Percentiles rank a stretch among this genome's conserved stretches.
Evolutionary conservation across 371 early-diverging fungal species (phyloP).

Genomic region (Mucor circinelloides): DNA sequence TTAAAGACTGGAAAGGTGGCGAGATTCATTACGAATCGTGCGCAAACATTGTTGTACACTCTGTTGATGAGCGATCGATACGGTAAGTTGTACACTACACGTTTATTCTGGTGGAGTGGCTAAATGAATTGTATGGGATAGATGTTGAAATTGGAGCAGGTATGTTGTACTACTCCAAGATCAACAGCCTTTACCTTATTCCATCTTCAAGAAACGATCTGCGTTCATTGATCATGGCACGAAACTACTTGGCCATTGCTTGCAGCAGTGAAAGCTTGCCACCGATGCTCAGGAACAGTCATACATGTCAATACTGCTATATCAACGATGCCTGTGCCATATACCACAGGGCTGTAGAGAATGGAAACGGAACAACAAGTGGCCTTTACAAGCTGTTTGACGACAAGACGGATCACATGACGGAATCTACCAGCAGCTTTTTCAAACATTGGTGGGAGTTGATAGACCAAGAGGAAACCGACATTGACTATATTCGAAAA

Average conservation of each 20-base stretch:
- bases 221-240: slow-evolving; percentile 65
- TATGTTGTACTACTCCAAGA: slow-evolving; percentile 77
- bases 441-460: slow-evolving; percentile 81
- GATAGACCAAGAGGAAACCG: slow-evolving; percentile 80
- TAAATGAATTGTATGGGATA: slow-evolving; percentile 14
- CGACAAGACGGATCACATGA: slow-evolving; percentile 64
- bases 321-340: slow-evolving; percentile 66
- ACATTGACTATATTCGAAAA: slow-evolving; percentile 63
- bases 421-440: slow-evolving; percentile 61
- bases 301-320: slow-evolving; percentile 74
- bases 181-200: slow-evolving; percentile 64
- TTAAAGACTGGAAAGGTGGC: slow-evolving; percentile 82
- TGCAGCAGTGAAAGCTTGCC: slow-evolving; percentile 57
- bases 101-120: neutral
- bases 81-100: slow-evolving; percentile 42
- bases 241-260: slow-evolving; percentile 77
- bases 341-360: slow-evolving; percentile 75
- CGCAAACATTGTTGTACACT: slow-evolving; percentile 87
- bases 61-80: slow-evolving; percentile 87
- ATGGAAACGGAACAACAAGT: slow-evolving; percentile 58
- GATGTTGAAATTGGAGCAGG: slow-evolving; percentile 70
- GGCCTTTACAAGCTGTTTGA: slow-evolving; percentile 66
- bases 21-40: slow-evolving; percentile 69
- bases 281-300: slow-evolving; percentile 65
- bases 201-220: slow-evolving; percentile 68